Evolutionary conservation across 1,139 yeast species (phyloP), one percentile per base, ranked within the genome.

Genomic region (Protomyces inouyei): DNA sequence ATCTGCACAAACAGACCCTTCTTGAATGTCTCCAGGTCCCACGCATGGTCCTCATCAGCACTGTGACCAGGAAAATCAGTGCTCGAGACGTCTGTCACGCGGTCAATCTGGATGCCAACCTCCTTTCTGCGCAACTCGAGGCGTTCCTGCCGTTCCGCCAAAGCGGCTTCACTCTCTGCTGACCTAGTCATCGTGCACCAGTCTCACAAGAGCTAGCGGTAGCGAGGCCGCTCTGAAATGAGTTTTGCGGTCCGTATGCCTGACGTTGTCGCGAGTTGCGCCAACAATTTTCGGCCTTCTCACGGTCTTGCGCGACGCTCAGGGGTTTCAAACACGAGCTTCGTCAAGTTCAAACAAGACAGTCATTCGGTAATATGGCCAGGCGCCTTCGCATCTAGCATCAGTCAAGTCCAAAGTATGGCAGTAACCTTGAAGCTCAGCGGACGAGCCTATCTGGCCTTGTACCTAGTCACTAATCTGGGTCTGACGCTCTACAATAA

Each of bases 41-140:
- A 93, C 2, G 92, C 81, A 69, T 83, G 79, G 70, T 85, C 93
- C 51, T 81, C 87, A 60, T 82, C 80, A 65, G 82, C 77, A 64
- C 80, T 81, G 75, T 86, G 88, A 1, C 97, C 97, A 2, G 97
- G 97, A 73, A 89, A 90, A 73, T 90, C 97, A 0, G 93, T 89
- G 40, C 95, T 83, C 0, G 93, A 81, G 8, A 93, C 84, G 76
- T 91, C 90, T 38, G 96, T 87, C 53, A 92, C 97, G 72, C 97
- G 83, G 75, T 91, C 95, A 74, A 87, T 87, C 74, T 92, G 96
- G 67, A 92, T 87, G 56, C 92, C 93, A 52, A 91, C 95, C 69
- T 89, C 84, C 72, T 89, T 87, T 37, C 70, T 48, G 48, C 65
- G 38, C 28, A 66, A 37, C 36, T 48, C 65, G n/a, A 56, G 45